Base-by-base conservation (phyloP, 208 protist genomes). In the Leishmania turanica region DNA sequence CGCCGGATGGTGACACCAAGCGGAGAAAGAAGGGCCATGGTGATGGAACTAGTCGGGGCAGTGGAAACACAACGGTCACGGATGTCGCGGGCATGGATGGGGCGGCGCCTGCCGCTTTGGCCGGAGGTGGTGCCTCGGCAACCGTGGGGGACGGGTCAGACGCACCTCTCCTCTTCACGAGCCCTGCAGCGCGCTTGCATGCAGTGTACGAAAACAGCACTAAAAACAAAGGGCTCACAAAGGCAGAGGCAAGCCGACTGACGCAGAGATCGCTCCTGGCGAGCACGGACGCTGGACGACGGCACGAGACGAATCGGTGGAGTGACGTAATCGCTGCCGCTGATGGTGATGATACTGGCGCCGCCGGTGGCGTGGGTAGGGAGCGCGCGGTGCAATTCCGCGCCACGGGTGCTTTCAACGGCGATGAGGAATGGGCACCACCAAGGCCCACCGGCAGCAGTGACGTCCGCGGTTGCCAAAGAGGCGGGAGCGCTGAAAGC, bases 331-430 rank as follows among this genome's bases (percentile, higher is more conserved):
- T 40, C 31, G 24, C 9, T 11, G 45, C 45, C n/a, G 37, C 42
- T 8, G 75, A 62, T 24, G 49, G n/a, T 4, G 60, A 51, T 31
- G 62, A 11, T 3, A 45, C 31, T 13, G 54, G 47, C 3, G 76
- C 51, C 3, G 37, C 27, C 19, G 45, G 37, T 40, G 71, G 13
- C 8, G 60, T 6, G 24, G 58, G 37, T 5, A 40, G 45, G 3
- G 62, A 66, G 21, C 77, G 71, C 64, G 78, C 64, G 15, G 64
- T 79, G 53, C 72, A 56, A 24, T 85, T 79, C 5, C 82, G 82
- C 64, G 49, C 71, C 54, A 82, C 82, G 11, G 86, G 86, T 27
- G 86, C 86, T 51, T 89, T 87, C 76, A 74, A 79, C 31, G 79
- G 78, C 37, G 79, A 75, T 2, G 47, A 65, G 19, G 47, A 66